A percentile compares a stretch with the other conserved stretches of the same genome.
Conservation (phyloP, 1,284 basidiomycete species). For the Hemileia vastatrix region DNA sequence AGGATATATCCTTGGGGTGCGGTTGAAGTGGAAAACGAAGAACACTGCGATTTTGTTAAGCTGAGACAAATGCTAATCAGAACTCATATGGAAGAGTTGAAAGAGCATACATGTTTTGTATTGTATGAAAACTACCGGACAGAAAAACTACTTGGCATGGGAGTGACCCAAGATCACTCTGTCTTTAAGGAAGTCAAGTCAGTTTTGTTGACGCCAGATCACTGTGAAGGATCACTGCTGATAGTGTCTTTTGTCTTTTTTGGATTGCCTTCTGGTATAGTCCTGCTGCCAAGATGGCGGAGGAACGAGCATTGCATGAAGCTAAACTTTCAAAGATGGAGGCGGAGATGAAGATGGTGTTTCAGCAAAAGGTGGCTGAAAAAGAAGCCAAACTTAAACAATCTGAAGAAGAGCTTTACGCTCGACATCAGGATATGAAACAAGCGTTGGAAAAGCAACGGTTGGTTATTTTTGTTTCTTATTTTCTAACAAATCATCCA, state of each 20-base stretch:
- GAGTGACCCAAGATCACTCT: constrained; percentile 85
- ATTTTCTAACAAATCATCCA: not conserved
- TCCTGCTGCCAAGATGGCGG: constrained; percentile 85
- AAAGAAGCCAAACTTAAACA: constrained; percentile 97
- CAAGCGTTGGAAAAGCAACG: constrained; percentile 53
- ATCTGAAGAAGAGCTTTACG: constrained; percentile 93
- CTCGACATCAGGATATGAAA: constrained; percentile 96
- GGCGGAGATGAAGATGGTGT: constrained; percentile 67
- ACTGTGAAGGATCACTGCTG: no score
- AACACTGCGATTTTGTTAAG: constrained; percentile 96
- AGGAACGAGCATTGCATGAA: constrained; percentile 62
- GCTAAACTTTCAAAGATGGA: constrained; percentile 98
- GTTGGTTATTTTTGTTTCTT: constrained; percentile 5
- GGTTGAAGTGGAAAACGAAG: constrained; percentile 94
- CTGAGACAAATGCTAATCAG: constrained; percentile 95
- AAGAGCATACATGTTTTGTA: constrained; percentile 84
- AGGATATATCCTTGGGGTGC: constrained; percentile 93
- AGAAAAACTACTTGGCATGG: constrained; percentile 87
- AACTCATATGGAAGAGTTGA: constrained; percentile 94
- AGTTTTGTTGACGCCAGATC: constrained; percentile 44
- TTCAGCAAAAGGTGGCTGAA: constrained; percentile 98
- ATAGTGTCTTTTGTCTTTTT: not conserved
- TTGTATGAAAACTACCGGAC: constrained; percentile 95
- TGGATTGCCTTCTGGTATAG: constrained; percentile 47
- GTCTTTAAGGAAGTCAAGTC: constrained; percentile 99